These are phyloP conservation scores for Heliamphora pulchella DNA, from an alignment of 179 eudicot species.

Conservation along the genomic window DNA sequence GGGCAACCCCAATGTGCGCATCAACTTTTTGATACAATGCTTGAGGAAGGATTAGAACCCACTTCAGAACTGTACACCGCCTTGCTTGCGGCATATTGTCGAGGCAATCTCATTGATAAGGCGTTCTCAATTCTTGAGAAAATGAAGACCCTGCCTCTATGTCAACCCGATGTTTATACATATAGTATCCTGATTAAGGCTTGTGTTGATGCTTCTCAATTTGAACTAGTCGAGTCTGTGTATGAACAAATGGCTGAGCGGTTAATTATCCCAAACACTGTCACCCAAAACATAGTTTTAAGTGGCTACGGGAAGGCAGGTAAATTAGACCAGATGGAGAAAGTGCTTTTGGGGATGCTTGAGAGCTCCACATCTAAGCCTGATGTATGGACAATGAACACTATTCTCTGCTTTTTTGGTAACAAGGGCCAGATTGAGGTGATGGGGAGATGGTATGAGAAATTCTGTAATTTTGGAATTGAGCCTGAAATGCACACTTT, in stretches of 20 bases:
- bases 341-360: conserved; percentile 67
- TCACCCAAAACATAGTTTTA: conserved; percentile 79
- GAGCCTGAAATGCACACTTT: conserved; percentile 92
- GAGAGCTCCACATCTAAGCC: conserved; percentile 52
- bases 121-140: conserved; percentile 54
- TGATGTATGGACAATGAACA: conserved; percentile 98
- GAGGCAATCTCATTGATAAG: conserved; percentile 55
- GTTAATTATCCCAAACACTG: conserved; percentile 66
- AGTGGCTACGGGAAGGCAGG: conserved; percentile 85
- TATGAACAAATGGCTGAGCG: conserved; percentile 66
- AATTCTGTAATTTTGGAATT: conserved; percentile 75
- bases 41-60: conserved; percentile 73
- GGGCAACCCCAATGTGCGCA: conserved; percentile 76
- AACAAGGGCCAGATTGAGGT: conserved; percentile 80
- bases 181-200: conserved; percentile 77
- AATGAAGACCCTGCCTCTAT: conserved; percentile 72
- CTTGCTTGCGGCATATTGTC: conserved; percentile 74
- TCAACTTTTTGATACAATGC: conserved; percentile 63
- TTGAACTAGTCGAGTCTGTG: conserved; percentile 61
- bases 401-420: conserved; percentile 77
- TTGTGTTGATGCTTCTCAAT: conserved; percentile 61
- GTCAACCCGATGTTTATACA: conserved; percentile 92
- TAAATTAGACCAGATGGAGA: conserved; percentile 79
- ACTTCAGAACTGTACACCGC: conserved; percentile 79
- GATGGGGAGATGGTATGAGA: conserved; percentile 98